Evolutionary conservation across 768 basidiomycete genomes (phyloP).

Genomic region (Jaapia argillacea): DNA sequence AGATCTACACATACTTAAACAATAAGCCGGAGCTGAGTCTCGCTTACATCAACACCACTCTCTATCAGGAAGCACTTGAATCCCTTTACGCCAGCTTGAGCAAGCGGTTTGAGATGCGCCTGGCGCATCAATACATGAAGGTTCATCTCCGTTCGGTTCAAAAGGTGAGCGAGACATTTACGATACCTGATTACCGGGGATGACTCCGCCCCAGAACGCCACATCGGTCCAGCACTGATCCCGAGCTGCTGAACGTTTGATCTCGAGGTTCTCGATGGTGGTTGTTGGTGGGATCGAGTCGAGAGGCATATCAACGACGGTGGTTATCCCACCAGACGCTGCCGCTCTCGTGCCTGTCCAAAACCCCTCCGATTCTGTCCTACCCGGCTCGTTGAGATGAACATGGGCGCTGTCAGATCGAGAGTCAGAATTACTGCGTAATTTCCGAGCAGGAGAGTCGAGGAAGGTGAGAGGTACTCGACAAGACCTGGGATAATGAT

Average conservation of each 20-base stretch:
- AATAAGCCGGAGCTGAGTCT: too few species aligned
- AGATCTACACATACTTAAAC: too few species aligned
- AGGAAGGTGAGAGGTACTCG: constrained; percentile 30
- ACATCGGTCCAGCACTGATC: constrained; percentile 75
- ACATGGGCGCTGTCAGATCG: constrained; percentile 69
- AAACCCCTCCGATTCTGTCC: constrained; percentile 93
- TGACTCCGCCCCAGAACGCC: constrained; percentile 92
- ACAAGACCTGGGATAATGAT: constrained; percentile 43
- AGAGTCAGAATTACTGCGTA: neutral
- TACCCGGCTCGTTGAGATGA: constrained; percentile 89
- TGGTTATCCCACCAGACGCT: constrained; percentile 86
- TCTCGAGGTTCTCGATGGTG: constrained; percentile 61
- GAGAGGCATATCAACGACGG: constrained; percentile 94
- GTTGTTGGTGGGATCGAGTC: constrained; percentile 97
- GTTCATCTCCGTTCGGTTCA: too few species aligned
- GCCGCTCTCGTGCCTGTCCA: constrained; percentile 87
- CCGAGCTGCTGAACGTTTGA: constrained; percentile 61
- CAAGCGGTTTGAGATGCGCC: constrained; percentile 66
- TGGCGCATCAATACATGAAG: too few species aligned
- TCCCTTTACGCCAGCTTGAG: constrained; percentile 78
- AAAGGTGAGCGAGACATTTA: neutral
- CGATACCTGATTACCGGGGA: constrained; percentile 82
- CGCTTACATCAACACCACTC: constrained; percentile 81
- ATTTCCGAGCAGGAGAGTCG: neutral
- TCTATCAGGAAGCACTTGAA: constrained; percentile 97